These are phyloP conservation scores for Sporothrix brunneoviolacea DNA, from an alignment of 2,329 filamentous ascomycete species.

Conservation along the genomic window DNA sequence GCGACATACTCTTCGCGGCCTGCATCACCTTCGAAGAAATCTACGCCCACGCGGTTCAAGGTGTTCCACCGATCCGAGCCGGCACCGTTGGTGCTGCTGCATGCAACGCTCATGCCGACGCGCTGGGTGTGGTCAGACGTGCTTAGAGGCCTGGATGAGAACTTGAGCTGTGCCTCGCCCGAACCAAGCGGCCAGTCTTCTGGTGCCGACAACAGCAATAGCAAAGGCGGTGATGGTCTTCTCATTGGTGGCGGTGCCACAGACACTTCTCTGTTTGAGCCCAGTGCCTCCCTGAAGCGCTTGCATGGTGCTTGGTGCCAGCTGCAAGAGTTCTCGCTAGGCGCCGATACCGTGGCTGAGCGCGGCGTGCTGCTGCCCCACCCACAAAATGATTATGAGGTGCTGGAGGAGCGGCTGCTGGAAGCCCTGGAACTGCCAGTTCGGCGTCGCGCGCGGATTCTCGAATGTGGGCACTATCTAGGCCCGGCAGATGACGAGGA, in stretches of 20 bases:
- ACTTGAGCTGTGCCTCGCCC: constrained; percentile 18
- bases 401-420: constrained; percentile 69
- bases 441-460: constrained; percentile 56
- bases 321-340: constrained; percentile 53
- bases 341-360: constrained; percentile 66
- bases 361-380: constrained; percentile 71
- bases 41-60: constrained; percentile 53
- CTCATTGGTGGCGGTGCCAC: neutral
- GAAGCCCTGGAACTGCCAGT: constrained; percentile 67
- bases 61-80: constrained; percentile 36
- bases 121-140: constrained; percentile 57
- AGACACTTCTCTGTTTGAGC: constrained; percentile 19
- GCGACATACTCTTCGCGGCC: constrained; percentile 4
- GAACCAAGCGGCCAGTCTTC: neutral
- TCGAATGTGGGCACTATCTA: constrained; percentile 72
- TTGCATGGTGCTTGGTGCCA: constrained; percentile 60
- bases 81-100: constrained; percentile 67
- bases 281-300: constrained; percentile 40
- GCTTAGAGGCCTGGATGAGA: constrained; percentile 35
- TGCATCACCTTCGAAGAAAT: constrained; percentile 44
- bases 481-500: constrained; percentile 48
- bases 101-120: constrained; percentile 68
- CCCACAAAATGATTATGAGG: constrained; percentile 71
- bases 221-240: neutral
- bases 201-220: neutral